These are phyloP conservation scores for Coemansia sp. DNA, from an alignment of 192 early-diverging fungal genomes.

Conservation along the genomic window DNA sequence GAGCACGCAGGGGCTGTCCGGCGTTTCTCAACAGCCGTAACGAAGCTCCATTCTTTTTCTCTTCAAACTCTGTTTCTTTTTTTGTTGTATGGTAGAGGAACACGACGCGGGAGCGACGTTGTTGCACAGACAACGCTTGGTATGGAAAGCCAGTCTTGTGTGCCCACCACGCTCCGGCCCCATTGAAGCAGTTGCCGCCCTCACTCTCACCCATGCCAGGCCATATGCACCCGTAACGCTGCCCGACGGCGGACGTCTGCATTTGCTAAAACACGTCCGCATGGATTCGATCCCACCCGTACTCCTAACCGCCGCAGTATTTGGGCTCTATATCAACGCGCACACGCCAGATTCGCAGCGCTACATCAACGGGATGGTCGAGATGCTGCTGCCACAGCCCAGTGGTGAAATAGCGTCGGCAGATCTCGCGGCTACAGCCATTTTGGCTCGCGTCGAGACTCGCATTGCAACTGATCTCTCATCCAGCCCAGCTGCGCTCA, in stretches of 20 bases:
- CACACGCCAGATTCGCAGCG: slow-evolving; percentile 10
- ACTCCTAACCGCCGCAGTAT: slow-evolving; percentile 16
- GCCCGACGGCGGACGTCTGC: slow-evolving; percentile 22
- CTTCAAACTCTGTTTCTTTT: background rate
- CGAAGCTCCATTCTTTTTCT: background rate
- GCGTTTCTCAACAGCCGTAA: slow-evolving; percentile 1
- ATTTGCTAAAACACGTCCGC: slow-evolving; percentile 17
- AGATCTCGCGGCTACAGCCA: background rate
- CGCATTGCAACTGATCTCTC: slow-evolving; percentile 14
- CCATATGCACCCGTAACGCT: background rate
- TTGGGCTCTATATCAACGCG: slow-evolving; percentile 29
- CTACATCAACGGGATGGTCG: slow-evolving; percentile 35
- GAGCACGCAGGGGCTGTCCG: background rate
- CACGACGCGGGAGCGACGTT: background rate
- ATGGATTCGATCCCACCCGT: slow-evolving; percentile 29
- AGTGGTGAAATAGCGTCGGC: background rate
- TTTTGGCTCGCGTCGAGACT: slow-evolving; percentile 9
- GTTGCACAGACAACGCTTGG: background rate
- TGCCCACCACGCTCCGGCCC: background rate
- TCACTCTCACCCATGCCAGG: background rate
- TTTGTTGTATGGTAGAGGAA: background rate
- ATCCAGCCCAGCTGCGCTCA: background rate
- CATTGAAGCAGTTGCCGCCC: background rate
- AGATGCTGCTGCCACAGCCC: background rate
- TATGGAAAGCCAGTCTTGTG: background rate